A percentile compares a stretch with the other conserved stretches of the same genome.
Conservation (phyloP, 345 rosid genomes). For the Bretschneidera sinensis region DNA sequence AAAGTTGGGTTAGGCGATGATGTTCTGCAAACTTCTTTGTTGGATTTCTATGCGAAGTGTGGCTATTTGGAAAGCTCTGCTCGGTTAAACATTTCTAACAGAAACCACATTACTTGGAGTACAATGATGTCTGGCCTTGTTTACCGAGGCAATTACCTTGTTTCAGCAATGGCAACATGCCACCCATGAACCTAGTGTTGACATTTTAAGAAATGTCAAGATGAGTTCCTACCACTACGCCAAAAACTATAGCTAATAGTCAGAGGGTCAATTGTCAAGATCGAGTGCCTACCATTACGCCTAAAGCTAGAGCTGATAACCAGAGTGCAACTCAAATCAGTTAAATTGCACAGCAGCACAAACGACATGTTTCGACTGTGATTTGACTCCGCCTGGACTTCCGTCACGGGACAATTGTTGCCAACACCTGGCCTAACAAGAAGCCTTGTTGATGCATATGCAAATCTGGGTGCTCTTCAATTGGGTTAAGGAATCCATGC, state of each 20-base stretch:
- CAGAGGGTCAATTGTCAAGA: too few relatives aligned
- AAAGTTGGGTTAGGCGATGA: constrained; percentile 27
- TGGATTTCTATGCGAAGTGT: constrained; percentile 40
- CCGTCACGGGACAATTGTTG: too few relatives aligned
- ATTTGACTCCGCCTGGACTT: too few relatives aligned
- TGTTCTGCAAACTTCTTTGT: constrained; percentile 28
- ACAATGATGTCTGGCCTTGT: constrained; percentile 35
- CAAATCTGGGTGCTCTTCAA: constrained; percentile 23
- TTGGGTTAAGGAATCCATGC: constrained; percentile 34
- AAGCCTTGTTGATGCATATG: constrained; percentile 25
- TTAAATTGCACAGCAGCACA: too few relatives aligned
- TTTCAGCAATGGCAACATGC: constrained; percentile 22
- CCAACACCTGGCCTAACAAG: too few relatives aligned
- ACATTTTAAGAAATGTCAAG: constrained; percentile 21
- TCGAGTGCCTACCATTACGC: too few relatives aligned
- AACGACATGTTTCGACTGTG: too few relatives aligned
- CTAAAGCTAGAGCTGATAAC: too few relatives aligned
- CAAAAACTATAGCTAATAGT: too few relatives aligned
- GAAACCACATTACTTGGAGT: constrained; percentile 26
- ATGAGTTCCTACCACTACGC: too few relatives aligned
- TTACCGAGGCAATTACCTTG: constrained; percentile 23
- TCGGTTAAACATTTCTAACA: constrained; percentile 17
- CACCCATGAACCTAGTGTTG: constrained; percentile 20
- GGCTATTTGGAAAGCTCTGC: constrained; percentile 18
- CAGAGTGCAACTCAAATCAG: too few relatives aligned